phyloP scores from a whole-genome alignment of 1,139 yeast species.

The Candida sanyaensis region DNA sequence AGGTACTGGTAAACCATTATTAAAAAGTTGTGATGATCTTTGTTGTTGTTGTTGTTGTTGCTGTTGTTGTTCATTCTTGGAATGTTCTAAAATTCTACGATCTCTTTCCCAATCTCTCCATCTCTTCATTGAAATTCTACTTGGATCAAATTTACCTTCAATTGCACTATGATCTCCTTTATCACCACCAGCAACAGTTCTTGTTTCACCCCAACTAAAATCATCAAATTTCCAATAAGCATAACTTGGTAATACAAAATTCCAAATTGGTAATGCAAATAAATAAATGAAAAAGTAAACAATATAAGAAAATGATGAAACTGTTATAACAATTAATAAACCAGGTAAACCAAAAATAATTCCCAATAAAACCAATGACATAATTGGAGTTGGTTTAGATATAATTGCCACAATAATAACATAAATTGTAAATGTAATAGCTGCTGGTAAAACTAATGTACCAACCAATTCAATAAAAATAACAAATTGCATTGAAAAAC shows the following conservation, averaged over 20 bases:
- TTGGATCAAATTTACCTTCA: conserved; percentile 87
- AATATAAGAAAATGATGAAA: conserved; percentile 73
- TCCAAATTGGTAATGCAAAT: conserved; percentile 90
- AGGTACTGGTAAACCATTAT: conserved; percentile 34
- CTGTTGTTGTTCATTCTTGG: too few species aligned
- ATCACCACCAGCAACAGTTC: conserved; percentile 77
- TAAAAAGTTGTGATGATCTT: neutral
- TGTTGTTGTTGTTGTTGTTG: too few species aligned
- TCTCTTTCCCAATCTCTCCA: conserved; percentile 95
- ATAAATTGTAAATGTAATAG: conserved; percentile 83
- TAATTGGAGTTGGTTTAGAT: conserved; percentile 77
- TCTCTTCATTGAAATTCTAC: conserved; percentile 83
- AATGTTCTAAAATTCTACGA: conserved; percentile 32
- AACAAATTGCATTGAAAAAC: conserved; percentile 96
- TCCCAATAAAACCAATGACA: conserved; percentile 79
- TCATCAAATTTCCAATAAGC: conserved; percentile 98
- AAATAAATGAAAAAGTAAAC: conserved; percentile 83
- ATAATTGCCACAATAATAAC: conserved; percentile 77
- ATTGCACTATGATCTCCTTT: conserved; percentile 65
- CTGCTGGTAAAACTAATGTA: conserved; percentile 90
- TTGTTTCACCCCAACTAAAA: conserved; percentile 98
- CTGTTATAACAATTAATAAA: conserved; percentile 81
- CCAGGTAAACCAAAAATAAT: conserved; percentile 92
- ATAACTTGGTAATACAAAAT: conserved; percentile 83
- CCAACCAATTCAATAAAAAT: conserved; percentile 86